A percentile compares a stretch with the other conserved stretches of the same genome.
Evolutionary conservation across 768 basidiomycete genomes (phyloP).

Genomic region (Tulasnella sp.): DNA sequence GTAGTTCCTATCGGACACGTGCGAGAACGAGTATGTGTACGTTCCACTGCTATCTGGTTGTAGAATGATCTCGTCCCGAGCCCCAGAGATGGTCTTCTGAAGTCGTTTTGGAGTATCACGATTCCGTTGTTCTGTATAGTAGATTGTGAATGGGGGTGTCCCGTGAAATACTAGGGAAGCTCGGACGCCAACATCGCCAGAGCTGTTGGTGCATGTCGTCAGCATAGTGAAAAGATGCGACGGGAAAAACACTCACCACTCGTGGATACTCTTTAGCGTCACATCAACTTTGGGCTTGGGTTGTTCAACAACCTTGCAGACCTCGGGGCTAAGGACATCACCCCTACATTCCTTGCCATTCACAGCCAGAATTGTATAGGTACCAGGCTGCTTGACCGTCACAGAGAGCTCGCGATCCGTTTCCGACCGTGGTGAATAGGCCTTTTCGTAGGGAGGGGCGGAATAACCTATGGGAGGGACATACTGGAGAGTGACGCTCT

Average conservation of each 20-base stretch:
- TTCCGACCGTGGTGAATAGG: conserved; percentile 44
- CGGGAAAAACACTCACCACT: conserved; percentile 47
- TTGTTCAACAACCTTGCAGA: conserved; percentile 60
- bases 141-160: conserved; percentile 76
- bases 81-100: neutral
- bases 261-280: conserved; percentile 78
- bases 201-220: conserved; percentile 33
- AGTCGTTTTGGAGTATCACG: neutral
- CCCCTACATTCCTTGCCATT: conserved; percentile 70
- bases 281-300: conserved; percentile 75
- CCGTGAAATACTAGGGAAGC: conserved; percentile 79
- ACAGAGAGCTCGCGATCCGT: conserved; percentile 34
- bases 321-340: conserved; percentile 71
- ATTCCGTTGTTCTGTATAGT: conserved; percentile 62
- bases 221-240: neutral
- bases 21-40: conserved; percentile 70
- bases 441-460: conserved; percentile 33
- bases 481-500: conserved; percentile 50
- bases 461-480: conserved; percentile 32
- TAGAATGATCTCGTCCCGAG: conserved; percentile 61
- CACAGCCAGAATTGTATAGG: conserved; percentile 59
- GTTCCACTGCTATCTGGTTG: conserved; percentile 84
- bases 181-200: conserved; percentile 83
- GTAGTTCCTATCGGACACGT: conserved; percentile 78
- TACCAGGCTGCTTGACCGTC: conserved; percentile 51